Evolutionary conservation across 208 protist genomes (phyloP), one percentile per base, ranked within the genome.

Genomic region (Leishmania tropica): DNA sequence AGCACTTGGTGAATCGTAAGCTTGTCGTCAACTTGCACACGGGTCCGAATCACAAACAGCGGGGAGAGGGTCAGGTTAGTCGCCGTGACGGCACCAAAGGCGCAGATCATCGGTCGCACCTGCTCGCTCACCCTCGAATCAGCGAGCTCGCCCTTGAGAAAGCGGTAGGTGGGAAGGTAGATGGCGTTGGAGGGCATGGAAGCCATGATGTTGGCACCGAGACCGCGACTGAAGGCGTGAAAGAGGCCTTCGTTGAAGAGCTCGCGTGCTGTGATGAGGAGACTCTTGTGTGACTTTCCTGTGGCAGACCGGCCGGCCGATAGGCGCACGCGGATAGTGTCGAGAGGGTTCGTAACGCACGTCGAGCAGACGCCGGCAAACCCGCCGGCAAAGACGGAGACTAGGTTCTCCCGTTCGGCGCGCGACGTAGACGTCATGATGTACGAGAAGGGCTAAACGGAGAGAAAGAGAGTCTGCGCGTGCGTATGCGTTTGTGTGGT

Each of bases 331-430:
- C 95, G 95, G 51, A 98, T 93, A 17, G 93, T 96, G 83, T 98
- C 95, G 24, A 98, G 91, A 5, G 95, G 95, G 87, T 98, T 98
- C 19, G 92, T 97, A 19, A 95, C 91, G 58, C 87, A 93, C 0
- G 95, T 98, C n/a, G 93, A 97, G 80, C 92, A 96, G 1, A 96
- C 77, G n/a, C 95, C 95, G 13, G 95, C 93, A 42, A 98, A 93
- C 71, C 93, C 92, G 56, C 95, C 95, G 3, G 92, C 92, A 17
- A 93, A 87, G 42, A 97, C 89, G 45, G 92, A 97, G 11, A 88
- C 91, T 6, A 89, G 42, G 62, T 94, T 95, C 72, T 96, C 90
- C 67, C 76, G 71, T 51, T 86, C 79, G 0, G 54, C 17, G 8
- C 28, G 40, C 37, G 78, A 70, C 13, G 76, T 84, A 19, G 86